These are phyloP conservation scores for Brettanomyces nanus DNA, from an alignment of 805 yeast genomes.

Conservation along the genomic window DNA sequence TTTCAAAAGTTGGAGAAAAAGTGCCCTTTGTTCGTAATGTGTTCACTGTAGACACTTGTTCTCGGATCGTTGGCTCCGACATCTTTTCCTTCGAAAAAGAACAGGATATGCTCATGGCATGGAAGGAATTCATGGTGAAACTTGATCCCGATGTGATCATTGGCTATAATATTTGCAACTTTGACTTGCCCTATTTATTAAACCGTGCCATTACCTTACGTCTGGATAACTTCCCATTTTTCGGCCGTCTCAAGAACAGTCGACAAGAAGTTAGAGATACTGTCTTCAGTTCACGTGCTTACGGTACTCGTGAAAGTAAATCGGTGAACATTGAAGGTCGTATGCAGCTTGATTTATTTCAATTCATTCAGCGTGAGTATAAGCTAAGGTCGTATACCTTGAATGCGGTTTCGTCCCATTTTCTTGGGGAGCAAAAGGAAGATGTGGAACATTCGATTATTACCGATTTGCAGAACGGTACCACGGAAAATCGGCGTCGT, in stretches of 20 bases:
- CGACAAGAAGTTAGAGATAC: slow-evolving; percentile 77
- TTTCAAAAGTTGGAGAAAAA: slow-evolving; percentile 71
- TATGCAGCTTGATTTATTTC: slow-evolving; percentile 87
- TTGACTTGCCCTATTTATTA: slow-evolving; percentile 87
- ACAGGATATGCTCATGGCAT: slow-evolving; percentile 69
- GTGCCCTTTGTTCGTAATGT: slow-evolving; percentile 91
- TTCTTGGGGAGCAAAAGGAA: slow-evolving; percentile 91
- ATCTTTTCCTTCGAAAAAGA: slow-evolving; percentile 71
- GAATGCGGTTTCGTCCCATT: slow-evolving; percentile 91
- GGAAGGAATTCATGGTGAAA: slow-evolving; percentile 80
- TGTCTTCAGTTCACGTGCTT: slow-evolving; percentile 87
- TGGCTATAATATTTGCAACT: slow-evolving; percentile 91
- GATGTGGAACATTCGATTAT: slow-evolving; percentile 97
- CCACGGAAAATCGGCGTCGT: slow-evolving; percentile 84
- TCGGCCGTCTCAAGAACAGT: slow-evolving; percentile 63
- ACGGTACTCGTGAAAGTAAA: slow-evolving; percentile 91
- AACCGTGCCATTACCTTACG: slow-evolving; percentile 77
- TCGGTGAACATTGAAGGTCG: slow-evolving; percentile 92
- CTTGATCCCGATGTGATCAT: slow-evolving; percentile 95
- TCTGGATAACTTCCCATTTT: slow-evolving; percentile 66
- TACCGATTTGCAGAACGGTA: slow-evolving; percentile 90
- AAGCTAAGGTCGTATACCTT: slow-evolving; percentile 90
- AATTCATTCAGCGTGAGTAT: slow-evolving; percentile 89
- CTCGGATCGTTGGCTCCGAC: slow-evolving; percentile 91
- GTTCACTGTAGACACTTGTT: slow-evolving; percentile 84